These are phyloP conservation scores for Phalaenopsis aphrodite DNA, from an alignment of 106 monocot genomes.

Conservation along the genomic window DNA sequence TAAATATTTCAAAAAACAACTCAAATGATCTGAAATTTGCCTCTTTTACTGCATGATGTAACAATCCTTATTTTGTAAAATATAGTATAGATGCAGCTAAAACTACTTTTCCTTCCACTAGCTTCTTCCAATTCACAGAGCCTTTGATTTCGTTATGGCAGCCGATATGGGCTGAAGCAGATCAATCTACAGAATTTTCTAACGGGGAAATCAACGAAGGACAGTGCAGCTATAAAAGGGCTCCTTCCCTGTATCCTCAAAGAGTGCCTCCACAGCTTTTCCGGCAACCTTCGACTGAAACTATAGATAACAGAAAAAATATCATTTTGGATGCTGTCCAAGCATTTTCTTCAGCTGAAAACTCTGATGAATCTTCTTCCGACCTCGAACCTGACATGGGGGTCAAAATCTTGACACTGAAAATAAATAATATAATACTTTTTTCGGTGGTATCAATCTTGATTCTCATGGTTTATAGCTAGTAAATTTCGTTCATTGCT, in stretches of 20 bases:
- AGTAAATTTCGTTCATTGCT: slow-evolving; percentile 9
- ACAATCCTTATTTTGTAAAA: not conserved
- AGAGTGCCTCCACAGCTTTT: slow-evolving; percentile 25
- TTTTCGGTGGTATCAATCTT: slow-evolving; percentile 9
- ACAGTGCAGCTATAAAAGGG: slow-evolving; percentile 4
- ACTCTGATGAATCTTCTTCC: slow-evolving; percentile 17
- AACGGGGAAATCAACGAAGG: slow-evolving; percentile 2
- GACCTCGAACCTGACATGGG: slow-evolving; percentile 24
- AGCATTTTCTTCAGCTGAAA: slow-evolving; percentile 5
- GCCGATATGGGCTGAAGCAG: slow-evolving; percentile 43
- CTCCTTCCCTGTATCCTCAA: slow-evolving; percentile 23
- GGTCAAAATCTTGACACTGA: slow-evolving; percentile 15
- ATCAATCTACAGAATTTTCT: slow-evolving; percentile 17
- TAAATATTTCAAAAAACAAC: too few relatives aligned
- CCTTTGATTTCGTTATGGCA: slow-evolving; percentile 10
- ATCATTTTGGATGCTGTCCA: slow-evolving; percentile 3
- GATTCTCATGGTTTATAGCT: not conserved
- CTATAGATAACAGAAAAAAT: slow-evolving; percentile 1
- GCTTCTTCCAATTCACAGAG: slow-evolving; percentile 3
- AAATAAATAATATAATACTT: slow-evolving; percentile 4
- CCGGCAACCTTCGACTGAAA: slow-evolving; percentile 3
- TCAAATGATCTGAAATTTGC: too few relatives aligned
- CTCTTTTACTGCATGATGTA: not conserved
- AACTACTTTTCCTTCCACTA: not conserved
- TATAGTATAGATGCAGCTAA: not conserved